Base-by-base conservation (phyloP, 495 filamentous ascomycete species). In the Sabuloglossum arenarium region DNA sequence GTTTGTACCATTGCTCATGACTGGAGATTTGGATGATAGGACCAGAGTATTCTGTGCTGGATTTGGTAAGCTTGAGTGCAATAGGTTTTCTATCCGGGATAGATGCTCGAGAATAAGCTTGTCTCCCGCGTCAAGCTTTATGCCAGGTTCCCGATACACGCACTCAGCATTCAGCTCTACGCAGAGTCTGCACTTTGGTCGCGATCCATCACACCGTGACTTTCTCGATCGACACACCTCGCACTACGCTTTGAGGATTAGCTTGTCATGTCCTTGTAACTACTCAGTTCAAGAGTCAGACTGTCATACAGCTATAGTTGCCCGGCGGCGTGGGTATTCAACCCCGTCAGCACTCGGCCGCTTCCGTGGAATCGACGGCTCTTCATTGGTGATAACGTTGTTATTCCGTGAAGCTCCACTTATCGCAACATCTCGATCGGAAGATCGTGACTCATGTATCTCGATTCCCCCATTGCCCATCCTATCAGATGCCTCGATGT, bases 61-160 rank as follows among this genome's bases (percentile, higher is more conserved):
- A 16, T 16, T 39, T 19, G 70, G 64, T 53, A 84, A 60, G 56
- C 71, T 83, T 46, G 80, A 79, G 64, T 87, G 84, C 12, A 90
- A 77, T 19, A 88, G 67, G 39, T 77, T 81, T 67, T 90, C 85
- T 56, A 90, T 88, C 25, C 84, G 75, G 57, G 74, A 75, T 27
- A 90, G 69, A 50, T 81, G 80, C 61, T 88, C 85, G 24, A 90
- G 70, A 57, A 90, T 90, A 42, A 88, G 75, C 64, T 86, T 88
- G 67, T 88, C 85, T 56, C 85, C 85, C 29, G 85, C 84, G 66
- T 88, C 85, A 28, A 88, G 79, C 66, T 90, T 90, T 69, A 88
- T 88, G 4, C 85, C 85, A 16, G 85, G 85, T 66, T 90, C 85
- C 47, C 85, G 76, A 63, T 90, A 90, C 57, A 86, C 75, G 65